Conservation (phyloP, 768 basidiomycete genomes). For the Psilocybe cubensis region DNA sequence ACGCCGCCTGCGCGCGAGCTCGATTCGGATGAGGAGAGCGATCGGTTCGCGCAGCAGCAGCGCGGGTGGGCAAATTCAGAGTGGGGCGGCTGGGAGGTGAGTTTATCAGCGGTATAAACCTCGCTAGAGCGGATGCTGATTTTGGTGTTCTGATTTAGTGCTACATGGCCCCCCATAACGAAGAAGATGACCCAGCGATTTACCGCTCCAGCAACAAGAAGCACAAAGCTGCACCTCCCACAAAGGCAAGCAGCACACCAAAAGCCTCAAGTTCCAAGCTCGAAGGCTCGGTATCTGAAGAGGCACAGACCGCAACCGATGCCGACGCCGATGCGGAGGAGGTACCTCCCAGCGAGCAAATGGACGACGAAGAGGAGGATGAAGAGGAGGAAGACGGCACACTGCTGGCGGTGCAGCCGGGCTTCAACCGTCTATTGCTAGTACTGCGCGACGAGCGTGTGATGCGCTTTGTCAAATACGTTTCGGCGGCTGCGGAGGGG, state of each 20-base stretch:
- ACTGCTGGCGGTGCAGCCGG: conserved; percentile 83
- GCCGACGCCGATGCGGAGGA: conserved; percentile 30
- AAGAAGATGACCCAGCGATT: conserved; percentile 94
- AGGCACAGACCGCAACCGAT: neutral
- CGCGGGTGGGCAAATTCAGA: conserved; percentile 71
- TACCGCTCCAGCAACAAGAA: conserved; percentile 70
- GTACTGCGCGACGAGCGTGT: conserved; percentile 93
- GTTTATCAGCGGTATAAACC: conserved; percentile 22
- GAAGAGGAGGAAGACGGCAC: conserved; percentile 76
- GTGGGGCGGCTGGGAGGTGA: conserved; percentile 95
- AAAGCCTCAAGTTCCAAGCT: conserved; percentile 9
- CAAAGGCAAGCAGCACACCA: conserved; percentile 2
- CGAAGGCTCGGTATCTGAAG: neutral
- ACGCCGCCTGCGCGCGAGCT: conserved; percentile 63
- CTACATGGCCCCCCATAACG: conserved; percentile 94
- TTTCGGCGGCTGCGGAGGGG: conserved; percentile 86
- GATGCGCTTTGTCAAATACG: conserved; percentile 95
- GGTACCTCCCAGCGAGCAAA: conserved; percentile 42
- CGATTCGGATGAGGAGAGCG: conserved; percentile 29
- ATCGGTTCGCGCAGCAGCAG: conserved; percentile 13
- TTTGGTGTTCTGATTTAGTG: too few species aligned
- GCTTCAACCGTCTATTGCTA: conserved; percentile 87
- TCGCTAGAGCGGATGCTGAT: too few species aligned
- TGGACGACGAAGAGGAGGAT: conserved; percentile 50
- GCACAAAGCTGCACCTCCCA: conserved; percentile 18